These are phyloP conservation scores for Colletotrichum filicis DNA, from an alignment of 2,329 filamentous ascomycete species.

Conservation along the genomic window DNA sequence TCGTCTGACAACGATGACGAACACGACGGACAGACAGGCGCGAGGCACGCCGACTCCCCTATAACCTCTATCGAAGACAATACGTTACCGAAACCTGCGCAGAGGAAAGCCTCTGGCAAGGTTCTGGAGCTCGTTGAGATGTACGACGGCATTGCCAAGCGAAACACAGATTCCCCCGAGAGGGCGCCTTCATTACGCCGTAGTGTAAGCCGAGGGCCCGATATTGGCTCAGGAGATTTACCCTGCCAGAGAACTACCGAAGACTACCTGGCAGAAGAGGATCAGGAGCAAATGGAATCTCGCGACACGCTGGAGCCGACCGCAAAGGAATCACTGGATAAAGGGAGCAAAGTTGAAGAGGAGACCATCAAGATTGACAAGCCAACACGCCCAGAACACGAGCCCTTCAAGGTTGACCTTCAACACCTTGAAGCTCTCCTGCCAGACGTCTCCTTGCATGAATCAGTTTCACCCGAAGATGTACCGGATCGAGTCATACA, in stretches of 20 bases:
- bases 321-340: neutral
- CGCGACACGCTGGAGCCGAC: neutral
- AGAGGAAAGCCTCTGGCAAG: constrained; percentile 43
- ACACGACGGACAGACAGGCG: constrained; percentile 34
- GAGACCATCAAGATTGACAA: constrained; percentile 5
- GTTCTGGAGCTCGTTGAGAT: constrained; percentile 62
- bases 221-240: neutral
- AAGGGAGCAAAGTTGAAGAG: neutral
- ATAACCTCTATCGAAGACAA: constrained; percentile 59
- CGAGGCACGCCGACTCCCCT: constrained; percentile 48
- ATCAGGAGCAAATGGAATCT: neutral
- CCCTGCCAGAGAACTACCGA: neutral
- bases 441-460: constrained; percentile 40
- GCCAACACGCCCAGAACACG: constrained; percentile 20
- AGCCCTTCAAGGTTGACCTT: constrained; percentile 44
- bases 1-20: constrained; percentile 36
- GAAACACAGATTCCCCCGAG: constrained; percentile 14
- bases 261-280: neutral
- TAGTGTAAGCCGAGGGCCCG: constrained; percentile 20
- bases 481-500: constrained; percentile 59
- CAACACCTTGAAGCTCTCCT: constrained; percentile 46
- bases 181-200: neutral
- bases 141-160: constrained; percentile 57
- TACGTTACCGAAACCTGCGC: neutral
- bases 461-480: constrained; percentile 37